Evolutionary conservation across 768 basidiomycete species (phyloP).

Genomic region (Sarcodon aspratus): DNA sequence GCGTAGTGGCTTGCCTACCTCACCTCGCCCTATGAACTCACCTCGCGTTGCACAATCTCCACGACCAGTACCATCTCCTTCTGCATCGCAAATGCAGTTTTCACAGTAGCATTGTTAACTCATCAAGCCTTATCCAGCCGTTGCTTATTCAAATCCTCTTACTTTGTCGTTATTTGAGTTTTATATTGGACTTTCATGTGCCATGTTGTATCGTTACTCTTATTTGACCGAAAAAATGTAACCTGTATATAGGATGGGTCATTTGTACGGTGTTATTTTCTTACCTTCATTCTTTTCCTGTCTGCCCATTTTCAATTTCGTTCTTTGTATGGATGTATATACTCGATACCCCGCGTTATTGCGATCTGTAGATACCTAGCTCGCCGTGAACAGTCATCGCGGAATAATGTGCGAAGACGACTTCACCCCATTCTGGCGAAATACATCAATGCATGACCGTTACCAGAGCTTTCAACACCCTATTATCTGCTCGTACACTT

Average conservation of each 20-base stretch:
- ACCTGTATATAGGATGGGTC: background rate
- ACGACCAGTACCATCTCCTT: conserved; percentile 2
- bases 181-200: background rate
- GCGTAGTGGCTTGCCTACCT: conserved; percentile 50
- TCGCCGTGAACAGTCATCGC: no score
- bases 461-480: no score
- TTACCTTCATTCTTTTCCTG: conserved; percentile 2
- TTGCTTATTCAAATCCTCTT: no score
- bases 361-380: no score
- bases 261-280: background rate
- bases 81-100: conserved; percentile 3
- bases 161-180: no score
- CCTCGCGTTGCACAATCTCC: conserved; percentile 3
- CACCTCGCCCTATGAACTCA: conserved; percentile 16
- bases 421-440: no score
- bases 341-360: background rate
- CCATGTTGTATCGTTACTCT: conserved; percentile 3
- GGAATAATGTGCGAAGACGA: no score
- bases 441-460: no score
- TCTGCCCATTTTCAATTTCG: background rate
- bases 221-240: conserved; percentile 1
- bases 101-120: background rate
- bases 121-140: no score
- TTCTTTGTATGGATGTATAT: background rate
- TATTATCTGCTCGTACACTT: no score